Conservation (phyloP, 805 yeast genomes). For the Grigorovia transvaalensis region DNA sequence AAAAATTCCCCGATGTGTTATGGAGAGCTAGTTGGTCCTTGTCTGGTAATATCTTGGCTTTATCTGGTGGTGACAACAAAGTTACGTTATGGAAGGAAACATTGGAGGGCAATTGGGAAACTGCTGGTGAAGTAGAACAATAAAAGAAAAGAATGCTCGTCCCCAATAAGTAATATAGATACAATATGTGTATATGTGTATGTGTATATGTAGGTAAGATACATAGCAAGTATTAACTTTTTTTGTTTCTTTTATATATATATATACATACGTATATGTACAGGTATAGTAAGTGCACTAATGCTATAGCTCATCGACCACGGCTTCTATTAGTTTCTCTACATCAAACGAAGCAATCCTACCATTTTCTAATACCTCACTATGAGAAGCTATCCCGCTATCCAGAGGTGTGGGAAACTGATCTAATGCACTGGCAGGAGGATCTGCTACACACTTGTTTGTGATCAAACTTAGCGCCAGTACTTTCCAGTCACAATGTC, state of each 20-base stretch:
- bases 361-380: slow-evolving; percentile 83
- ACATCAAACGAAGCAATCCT: slow-evolving; percentile 74
- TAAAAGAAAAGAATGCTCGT: slow-evolving; percentile 27
- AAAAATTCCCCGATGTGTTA: slow-evolving; percentile 89
- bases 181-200: no score
- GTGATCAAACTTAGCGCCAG: slow-evolving; percentile 82
- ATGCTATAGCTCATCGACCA: slow-evolving; percentile 35
- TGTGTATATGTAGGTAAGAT: no score
- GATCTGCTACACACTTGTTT: slow-evolving; percentile 62
- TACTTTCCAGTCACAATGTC: slow-evolving; percentile 76
- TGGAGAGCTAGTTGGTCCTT: slow-evolving; percentile 98
- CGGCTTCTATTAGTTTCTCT: slow-evolving; percentile 52
- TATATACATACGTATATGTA: no score
- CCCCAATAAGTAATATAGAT: no score
- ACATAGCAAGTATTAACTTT: no score
- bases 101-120: slow-evolving; percentile 87
- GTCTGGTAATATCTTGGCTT: slow-evolving; percentile 90
- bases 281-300: no score
- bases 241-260: background rate
- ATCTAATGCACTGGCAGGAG: slow-evolving; percentile 57
- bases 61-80: slow-evolving; percentile 92
- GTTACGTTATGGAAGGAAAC: slow-evolving; percentile 96
- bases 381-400: slow-evolving; percentile 79
- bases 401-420: slow-evolving; percentile 43
- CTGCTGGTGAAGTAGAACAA: slow-evolving; percentile 93